Percentiles rank a stretch among this genome's conserved stretches.
These are phyloP conservation scores for Solanum clarkiae DNA, from an alignment of 257 asterid species.

Conservation along the genomic window DNA sequence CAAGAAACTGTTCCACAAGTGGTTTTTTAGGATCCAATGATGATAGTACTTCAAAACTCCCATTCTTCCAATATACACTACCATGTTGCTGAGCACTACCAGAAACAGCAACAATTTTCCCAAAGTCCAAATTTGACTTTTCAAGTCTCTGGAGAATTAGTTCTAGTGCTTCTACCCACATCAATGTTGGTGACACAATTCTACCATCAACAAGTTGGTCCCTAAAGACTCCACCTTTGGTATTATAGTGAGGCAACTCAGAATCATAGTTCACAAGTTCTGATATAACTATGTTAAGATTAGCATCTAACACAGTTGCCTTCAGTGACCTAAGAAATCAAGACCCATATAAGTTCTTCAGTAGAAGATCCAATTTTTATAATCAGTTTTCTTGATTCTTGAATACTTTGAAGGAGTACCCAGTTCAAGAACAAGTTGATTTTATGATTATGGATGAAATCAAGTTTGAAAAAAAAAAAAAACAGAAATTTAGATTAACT, in stretches of 20 bases:
- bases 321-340: slow-evolving; percentile 59
- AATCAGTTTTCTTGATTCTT: neutral
- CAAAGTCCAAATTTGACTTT: slow-evolving; percentile 45
- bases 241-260: slow-evolving; percentile 69
- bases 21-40: slow-evolving; percentile 42
- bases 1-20: slow-evolving; percentile 49
- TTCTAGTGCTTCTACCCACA: slow-evolving; percentile 98
- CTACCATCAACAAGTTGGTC: slow-evolving; percentile 53
- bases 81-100: slow-evolving; percentile 99
- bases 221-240: slow-evolving; percentile 74
- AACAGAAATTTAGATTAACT: neutral
- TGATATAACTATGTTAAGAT: slow-evolving; percentile 43
- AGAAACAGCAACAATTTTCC: slow-evolving; percentile 63
- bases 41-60: slow-evolving; percentile 33
- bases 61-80: slow-evolving; percentile 83
- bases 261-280: slow-evolving; percentile 70
- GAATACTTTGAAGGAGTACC: neutral
- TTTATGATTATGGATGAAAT: neutral
- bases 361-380: neutral
- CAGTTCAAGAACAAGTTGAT: neutral
- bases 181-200: slow-evolving; percentile 75
- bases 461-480: neutral
- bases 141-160: slow-evolving; percentile 45
- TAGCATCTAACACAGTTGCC: slow-evolving; percentile 75
- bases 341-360: neutral